Evolutionary conservation across 192 early-diverging fungal genomes (phyloP).

Genomic region (Umbelopsis vinacea): DNA sequence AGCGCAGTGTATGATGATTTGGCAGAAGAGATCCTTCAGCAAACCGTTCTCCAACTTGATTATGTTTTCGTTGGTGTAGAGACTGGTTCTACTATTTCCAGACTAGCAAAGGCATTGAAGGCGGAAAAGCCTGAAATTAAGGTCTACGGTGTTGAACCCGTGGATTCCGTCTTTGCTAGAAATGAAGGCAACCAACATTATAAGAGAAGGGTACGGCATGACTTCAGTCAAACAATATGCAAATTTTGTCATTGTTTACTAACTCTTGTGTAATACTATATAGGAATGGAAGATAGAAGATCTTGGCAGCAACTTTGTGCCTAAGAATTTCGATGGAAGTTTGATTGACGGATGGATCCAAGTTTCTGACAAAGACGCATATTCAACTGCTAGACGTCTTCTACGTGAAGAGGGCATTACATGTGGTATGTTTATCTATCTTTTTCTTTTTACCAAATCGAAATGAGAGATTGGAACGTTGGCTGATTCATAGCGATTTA

Average conservation of each 20-base stretch:
- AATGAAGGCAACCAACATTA: slow-evolving; percentile 27
- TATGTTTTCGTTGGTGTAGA: slow-evolving; percentile 72
- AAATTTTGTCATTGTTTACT: not conserved
- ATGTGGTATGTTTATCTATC: slow-evolving; percentile 46
- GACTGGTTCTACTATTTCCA: slow-evolving; percentile 66
- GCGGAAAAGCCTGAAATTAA: slow-evolving; percentile 53
- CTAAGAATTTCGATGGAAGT: slow-evolving; percentile 52
- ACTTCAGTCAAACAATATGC: not conserved
- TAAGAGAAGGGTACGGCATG: slow-evolving; percentile 2
- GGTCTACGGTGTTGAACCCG: slow-evolving; percentile 70
- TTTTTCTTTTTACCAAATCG: too few relatives aligned
- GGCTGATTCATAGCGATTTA: too few relatives aligned
- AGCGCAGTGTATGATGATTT: slow-evolving; percentile 51
- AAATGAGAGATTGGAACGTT: too few relatives aligned
- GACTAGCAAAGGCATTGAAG: slow-evolving; percentile 61
- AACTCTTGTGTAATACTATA: not conserved
- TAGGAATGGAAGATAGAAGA: slow-evolving; percentile 74
- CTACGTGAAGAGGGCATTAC: slow-evolving; percentile 64
- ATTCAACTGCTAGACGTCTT: slow-evolving; percentile 68
- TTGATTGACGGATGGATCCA: slow-evolving; percentile 69
- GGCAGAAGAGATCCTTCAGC: slow-evolving; percentile 67
- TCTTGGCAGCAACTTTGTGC: slow-evolving; percentile 68
- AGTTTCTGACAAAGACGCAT: slow-evolving; percentile 71
- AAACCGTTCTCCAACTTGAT: slow-evolving; percentile 54
- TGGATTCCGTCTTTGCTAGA: slow-evolving; percentile 61